Evolutionary conservation across 1,284 basidiomycete genomes (phyloP).

Genomic region (Sanghuangporus baumii): DNA sequence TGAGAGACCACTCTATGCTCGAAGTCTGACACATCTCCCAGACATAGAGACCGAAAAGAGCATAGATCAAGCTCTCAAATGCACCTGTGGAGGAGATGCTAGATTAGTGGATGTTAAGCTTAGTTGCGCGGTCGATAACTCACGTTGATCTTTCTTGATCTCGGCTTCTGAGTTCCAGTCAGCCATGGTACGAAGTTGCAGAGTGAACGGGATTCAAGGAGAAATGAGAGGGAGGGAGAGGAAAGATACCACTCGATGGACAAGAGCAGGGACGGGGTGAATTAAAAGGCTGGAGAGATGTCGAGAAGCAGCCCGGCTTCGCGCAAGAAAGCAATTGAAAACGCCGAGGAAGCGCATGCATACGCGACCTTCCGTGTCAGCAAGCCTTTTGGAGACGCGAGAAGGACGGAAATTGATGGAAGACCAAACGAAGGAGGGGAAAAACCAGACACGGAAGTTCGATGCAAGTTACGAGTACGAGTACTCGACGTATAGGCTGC

Average conservation of each 20-base stretch:
- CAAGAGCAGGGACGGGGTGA: background rate
- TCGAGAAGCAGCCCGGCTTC: constrained; percentile 3
- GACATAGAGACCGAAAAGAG: constrained; percentile 55
- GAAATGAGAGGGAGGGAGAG: background rate
- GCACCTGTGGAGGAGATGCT: constrained; percentile 33
- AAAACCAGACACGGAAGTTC: background rate
- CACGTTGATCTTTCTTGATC: constrained; percentile 46
- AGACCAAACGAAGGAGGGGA: background rate
- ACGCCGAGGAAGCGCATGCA: background rate
- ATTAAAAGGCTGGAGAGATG: background rate
- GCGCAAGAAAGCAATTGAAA: background rate
- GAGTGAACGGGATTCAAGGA: too few relatives aligned
- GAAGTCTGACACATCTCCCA: constrained; percentile 64
- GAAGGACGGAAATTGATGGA: background rate
- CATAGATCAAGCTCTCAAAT: constrained; percentile 53
- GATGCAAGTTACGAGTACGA: too few relatives aligned
- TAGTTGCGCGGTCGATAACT: constrained; percentile 20
- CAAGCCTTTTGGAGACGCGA: background rate
- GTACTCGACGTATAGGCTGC: too few relatives aligned
- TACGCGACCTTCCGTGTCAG: background rate
- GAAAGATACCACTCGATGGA: background rate
- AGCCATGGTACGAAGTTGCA: constrained; percentile 34
- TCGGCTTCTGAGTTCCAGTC: constrained; percentile 53
- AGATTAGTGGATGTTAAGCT: background rate
- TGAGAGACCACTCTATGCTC: constrained; percentile 55